phyloP scores from a whole-genome alignment of 106 monocot genomes.

The Dendrobium chrysotoxum region DNA sequence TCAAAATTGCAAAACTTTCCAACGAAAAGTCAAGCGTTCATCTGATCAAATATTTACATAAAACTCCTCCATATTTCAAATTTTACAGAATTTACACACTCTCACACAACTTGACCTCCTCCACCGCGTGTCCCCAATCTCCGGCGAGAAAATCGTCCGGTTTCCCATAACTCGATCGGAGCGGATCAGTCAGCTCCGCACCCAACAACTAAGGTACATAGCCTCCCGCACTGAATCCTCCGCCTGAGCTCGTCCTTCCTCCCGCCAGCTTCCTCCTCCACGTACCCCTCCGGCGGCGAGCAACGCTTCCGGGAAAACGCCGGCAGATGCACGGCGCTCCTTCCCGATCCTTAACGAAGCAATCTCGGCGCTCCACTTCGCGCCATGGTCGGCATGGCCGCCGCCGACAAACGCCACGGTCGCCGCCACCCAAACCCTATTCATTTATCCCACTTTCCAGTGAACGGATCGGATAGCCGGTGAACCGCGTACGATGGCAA shows the following conservation, averaged over 20 bases:
- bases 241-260: background rate
- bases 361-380: background rate
- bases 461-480: no score
- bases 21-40: no score
- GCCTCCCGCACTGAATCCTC: background rate
- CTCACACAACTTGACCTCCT: no score
- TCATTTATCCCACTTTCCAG: background rate
- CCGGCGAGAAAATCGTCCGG: no score
- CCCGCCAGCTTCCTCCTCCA: background rate
- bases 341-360: background rate
- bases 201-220: conserved; percentile 1
- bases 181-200: background rate
- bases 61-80: no score
- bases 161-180: no score
- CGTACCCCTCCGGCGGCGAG: background rate
- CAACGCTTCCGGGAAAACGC: background rate
- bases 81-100: no score
- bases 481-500: no score
- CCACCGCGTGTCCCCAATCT: no score
- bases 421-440: background rate
- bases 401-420: background rate
- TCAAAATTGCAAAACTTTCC: no score
- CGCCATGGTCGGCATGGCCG: background rate
- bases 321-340: background rate
- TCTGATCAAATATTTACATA: no score